A percentile compares a stretch with the other conserved stretches of the same genome.
Evolutionary conservation across 2,329 filamentous ascomycete species (phyloP).

Genomic region (Pseudocercospora macadamiae): DNA sequence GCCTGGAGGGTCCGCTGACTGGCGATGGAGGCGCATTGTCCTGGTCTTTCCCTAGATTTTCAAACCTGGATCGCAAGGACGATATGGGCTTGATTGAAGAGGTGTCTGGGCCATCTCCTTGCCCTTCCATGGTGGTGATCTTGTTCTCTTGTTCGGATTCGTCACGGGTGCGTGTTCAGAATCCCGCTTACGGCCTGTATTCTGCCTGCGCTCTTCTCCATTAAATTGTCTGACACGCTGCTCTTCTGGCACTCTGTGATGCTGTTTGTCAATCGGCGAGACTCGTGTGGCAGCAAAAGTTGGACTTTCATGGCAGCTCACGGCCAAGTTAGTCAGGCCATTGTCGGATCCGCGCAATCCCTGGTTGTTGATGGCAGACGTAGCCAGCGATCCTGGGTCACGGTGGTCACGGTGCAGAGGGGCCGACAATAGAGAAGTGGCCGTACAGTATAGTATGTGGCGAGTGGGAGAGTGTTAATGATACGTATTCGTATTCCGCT

Average conservation of each 20-base stretch:
- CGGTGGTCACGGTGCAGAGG: not conserved
- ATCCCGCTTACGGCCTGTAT: constrained; percentile 6
- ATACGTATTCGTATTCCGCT: too few relatives aligned
- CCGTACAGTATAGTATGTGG: too few relatives aligned
- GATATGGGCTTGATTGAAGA: constrained; percentile 82
- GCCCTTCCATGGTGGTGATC: constrained; percentile 27
- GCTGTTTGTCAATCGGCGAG: not conserved
- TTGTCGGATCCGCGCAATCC: constrained; percentile 17
- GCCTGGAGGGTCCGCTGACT: constrained; percentile 3
- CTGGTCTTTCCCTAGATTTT: constrained; percentile 62
- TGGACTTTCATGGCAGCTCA: constrained; percentile 16
- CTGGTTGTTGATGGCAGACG: too few relatives aligned
- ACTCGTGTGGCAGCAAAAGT: not conserved
- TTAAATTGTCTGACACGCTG: not conserved
- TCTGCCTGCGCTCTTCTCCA: constrained; percentile 10
- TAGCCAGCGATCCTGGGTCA: not conserved
- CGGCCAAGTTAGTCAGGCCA: constrained; percentile 11
- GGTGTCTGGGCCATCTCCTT: constrained; percentile 68
- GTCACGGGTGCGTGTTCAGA: not conserved
- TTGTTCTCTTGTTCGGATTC: not conserved
- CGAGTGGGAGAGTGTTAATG: too few relatives aligned
- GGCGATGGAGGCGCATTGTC: constrained; percentile 26
- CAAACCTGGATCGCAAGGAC: constrained; percentile 77
- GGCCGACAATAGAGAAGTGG: too few relatives aligned
- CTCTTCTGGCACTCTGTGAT: not conserved